phyloP scores from a whole-genome alignment of 805 yeast genomes.

The Candida stauntonica region DNA sequence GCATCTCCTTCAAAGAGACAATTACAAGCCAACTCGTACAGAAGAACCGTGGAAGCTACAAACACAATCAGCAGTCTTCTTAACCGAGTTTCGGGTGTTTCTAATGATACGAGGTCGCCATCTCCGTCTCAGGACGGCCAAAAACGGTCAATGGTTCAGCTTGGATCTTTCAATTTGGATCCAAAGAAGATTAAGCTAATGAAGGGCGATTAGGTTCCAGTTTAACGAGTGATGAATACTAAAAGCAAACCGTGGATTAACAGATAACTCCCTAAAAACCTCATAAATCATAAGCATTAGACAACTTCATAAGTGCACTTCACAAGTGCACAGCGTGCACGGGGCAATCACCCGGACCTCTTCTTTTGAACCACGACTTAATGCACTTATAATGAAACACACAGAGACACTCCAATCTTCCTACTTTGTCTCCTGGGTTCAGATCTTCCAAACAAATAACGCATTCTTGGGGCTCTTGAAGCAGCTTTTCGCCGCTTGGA shows the following conservation, averaged over 20 bases:
- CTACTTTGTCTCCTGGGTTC: constrained; percentile 81
- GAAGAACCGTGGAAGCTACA: background rate
- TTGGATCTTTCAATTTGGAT: background rate
- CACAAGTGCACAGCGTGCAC: constrained; percentile 54
- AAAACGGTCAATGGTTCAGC: no score
- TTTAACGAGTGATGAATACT: background rate
- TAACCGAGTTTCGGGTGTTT: background rate
- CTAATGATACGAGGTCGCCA: no score
- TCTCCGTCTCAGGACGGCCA: no score
- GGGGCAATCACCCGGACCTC: constrained; percentile 84
- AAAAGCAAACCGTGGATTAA: no score
- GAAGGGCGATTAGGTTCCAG: background rate
- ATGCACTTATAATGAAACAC: constrained; percentile 91
- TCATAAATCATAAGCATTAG: background rate
- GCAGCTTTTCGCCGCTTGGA: constrained; percentile 6
- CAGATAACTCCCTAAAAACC: no score
- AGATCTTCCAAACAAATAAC: constrained; percentile 92
- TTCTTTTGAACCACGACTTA: constrained; percentile 83
- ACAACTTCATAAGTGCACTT: background rate
- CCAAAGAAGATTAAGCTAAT: constrained; percentile 1
- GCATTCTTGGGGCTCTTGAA: constrained; percentile 62
- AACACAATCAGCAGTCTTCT: background rate
- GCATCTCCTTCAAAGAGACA: background rate
- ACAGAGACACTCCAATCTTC: constrained; percentile 89
- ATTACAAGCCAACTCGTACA: background rate